Evolutionary conservation across 176 grass and related monocot species (phyloP).

Genomic region (Guadua angustifolia): DNA sequence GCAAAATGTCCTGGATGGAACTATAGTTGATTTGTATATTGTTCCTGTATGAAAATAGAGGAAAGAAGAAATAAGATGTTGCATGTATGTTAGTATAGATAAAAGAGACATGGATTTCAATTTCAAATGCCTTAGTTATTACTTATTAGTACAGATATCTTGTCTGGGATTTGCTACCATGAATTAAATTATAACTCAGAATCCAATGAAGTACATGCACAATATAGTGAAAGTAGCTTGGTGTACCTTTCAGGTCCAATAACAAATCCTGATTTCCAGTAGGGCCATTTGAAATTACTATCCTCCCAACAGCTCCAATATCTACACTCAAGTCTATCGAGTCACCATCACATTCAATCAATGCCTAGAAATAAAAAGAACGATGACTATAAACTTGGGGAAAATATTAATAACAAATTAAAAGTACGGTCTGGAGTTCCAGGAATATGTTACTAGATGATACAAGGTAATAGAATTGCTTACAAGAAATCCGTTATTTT

Average conservation of each 20-base stretch:
- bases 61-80: slow-evolving; percentile 31
- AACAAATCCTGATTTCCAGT: slow-evolving; percentile 74
- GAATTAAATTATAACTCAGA: slow-evolving; percentile 12
- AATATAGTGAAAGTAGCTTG: slow-evolving; percentile 15
- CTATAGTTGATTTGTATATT: too few species aligned
- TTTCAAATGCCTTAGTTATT: slow-evolving; percentile 28
- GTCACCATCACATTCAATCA: too few species aligned
- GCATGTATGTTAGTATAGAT: neutral
- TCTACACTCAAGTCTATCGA: too few species aligned
- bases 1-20: too few species aligned
- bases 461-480: too few species aligned
- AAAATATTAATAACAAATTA: too few species aligned
- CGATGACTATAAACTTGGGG: too few species aligned
- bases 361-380: too few species aligned
- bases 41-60: slow-evolving; percentile 66
- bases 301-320: too few species aligned
- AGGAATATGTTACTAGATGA: too few species aligned
- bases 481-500: too few species aligned
- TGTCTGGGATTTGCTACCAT: neutral
- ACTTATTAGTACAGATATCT: neutral
- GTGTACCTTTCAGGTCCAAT: slow-evolving; percentile 90
- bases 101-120: neutral
- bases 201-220: slow-evolving; percentile 4
- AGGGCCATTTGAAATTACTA: slow-evolving; percentile 79
- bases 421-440: too few species aligned